phyloP scores from a whole-genome alignment of 805 yeast species.

The Nakazawaea anatomiae region DNA sequence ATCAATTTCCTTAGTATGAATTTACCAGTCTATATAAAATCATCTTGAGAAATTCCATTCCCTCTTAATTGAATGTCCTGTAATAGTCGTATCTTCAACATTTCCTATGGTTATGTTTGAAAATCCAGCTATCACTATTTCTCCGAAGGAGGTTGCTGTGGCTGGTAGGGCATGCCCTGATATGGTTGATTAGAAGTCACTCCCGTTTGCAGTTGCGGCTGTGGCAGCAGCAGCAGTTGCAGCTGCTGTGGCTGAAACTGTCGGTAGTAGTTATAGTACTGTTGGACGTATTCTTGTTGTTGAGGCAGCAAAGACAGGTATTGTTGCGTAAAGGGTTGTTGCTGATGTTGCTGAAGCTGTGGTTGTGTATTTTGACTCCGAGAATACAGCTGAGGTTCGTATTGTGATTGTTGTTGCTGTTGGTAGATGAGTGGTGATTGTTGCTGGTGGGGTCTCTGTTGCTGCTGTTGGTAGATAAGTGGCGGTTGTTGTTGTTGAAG shows the following conservation, averaged over 20 bases:
- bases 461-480: no score
- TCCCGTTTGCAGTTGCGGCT: conserved; percentile 1
- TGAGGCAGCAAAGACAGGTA: conserved; percentile 9
- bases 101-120: no score
- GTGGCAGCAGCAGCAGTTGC: conserved; percentile 5
- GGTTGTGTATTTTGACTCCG: background rate
- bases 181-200: background rate
- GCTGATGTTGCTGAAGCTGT: background rate
- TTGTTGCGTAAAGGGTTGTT: background rate
- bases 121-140: no score
- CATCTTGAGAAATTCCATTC: no score
- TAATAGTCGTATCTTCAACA: background rate
- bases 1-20: no score
- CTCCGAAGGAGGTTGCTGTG: background rate
- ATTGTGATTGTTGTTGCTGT: conserved; percentile 1
- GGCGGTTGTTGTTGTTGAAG: background rate
- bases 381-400: background rate
- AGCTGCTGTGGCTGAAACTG: conserved; percentile 10
- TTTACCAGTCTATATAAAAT: no score
- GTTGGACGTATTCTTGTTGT: conserved; percentile 12
- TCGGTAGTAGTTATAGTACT: conserved; percentile 10
- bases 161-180: background rate
- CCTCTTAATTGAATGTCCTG: no score
- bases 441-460: no score
- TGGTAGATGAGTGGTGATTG: background rate